Base-by-base conservation (phyloP, 2,329 filamentous ascomycete species). In the Laburnicola sp. region DNA sequence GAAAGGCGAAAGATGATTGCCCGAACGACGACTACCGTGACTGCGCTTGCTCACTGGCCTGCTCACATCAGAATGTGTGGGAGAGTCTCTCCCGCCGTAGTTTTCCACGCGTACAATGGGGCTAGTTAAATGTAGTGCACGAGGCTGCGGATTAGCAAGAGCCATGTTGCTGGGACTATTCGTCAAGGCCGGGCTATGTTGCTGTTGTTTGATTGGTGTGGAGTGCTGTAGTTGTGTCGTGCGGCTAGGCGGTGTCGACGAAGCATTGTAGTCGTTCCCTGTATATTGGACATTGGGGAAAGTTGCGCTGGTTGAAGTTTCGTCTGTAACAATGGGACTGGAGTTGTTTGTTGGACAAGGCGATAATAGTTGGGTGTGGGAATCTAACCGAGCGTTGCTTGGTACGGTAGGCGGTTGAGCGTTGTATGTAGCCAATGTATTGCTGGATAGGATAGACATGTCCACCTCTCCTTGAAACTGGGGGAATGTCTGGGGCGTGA, bases 31-130 rank as follows among this genome's bases (percentile, higher is more conserved):
- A 46, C 66, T 70, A 30, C 66, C 63, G 51, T 68, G 63, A 37
- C 70, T 72, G 41, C 65, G 62, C 55, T 69, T 72, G 60, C 69
- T 72, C 37, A 68, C 46, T 16, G 63, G 63, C 34, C 64, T 58
- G 48, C 66, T 72, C 7, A 69, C 58, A 36, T 73, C 66, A 8
- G 68, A 69, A 45, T 55, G 65, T 6, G 66, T 64, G 3, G 70
- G 67, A 2, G 71, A 72, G 10, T 69, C 70, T 41, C 67, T 65
- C 47, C 68, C 59, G 38, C 67, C 68, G 48, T 65, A 73, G 27
- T 72, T 66, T 51, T 74, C 69, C 6, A 74, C 65, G 16, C 69
- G 63, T n/a, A 74, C 70, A 39, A 74, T 72, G 11, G 72, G 72
- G 52, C 71, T 74, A 11, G 68, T 66, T 28, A 74, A 52, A 47